Percentiles rank a stretch among this genome's conserved stretches.
phyloP scores from a whole-genome alignment of 805 yeast species.

The Pichia scutulata region DNA sequence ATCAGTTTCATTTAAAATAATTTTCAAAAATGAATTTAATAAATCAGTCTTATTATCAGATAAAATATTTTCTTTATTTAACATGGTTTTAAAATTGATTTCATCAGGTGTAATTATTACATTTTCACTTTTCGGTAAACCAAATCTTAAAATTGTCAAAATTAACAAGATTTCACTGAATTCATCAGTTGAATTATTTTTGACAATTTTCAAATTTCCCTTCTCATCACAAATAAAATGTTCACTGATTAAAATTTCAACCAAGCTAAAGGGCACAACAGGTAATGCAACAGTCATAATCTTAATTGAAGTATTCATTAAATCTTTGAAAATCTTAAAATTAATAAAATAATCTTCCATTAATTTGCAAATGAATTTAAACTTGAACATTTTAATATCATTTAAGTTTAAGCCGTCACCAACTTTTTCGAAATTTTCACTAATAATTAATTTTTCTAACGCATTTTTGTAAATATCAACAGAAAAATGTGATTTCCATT shows the following conservation, averaged over 20 bases:
- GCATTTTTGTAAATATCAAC: conserved; percentile 7
- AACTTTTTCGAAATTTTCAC: not conserved
- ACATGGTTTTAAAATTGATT: conserved; percentile 5
- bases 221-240: conserved; percentile 9
- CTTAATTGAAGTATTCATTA: conserved; percentile 4
- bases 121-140: conserved; percentile 4
- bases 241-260: conserved; percentile 4
- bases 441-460: conserved; percentile 7
- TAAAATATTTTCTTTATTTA: conserved; percentile 6
- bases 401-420: not conserved
- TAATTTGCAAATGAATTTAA: conserved; percentile 7
- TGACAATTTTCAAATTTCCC: conserved; percentile 9
- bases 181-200: conserved; percentile 14
- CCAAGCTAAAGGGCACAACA: conserved; percentile 15
- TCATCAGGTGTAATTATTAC: conserved; percentile 2
- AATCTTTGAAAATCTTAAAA: conserved; percentile 8
- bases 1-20: conserved; percentile 16
- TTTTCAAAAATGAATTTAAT: conserved; percentile 13
- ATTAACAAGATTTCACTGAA: conserved; percentile 18
- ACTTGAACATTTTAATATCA: conserved; percentile 2
- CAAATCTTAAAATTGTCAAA: conserved; percentile 15
- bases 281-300: conserved; percentile 6
- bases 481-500: conserved; percentile 8
- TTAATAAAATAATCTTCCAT: conserved; percentile 16
- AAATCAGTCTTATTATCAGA: conserved; percentile 16